These are phyloP conservation scores for Echium plantagineum DNA, from an alignment of 257 asterid species.

Conservation along the genomic window DNA sequence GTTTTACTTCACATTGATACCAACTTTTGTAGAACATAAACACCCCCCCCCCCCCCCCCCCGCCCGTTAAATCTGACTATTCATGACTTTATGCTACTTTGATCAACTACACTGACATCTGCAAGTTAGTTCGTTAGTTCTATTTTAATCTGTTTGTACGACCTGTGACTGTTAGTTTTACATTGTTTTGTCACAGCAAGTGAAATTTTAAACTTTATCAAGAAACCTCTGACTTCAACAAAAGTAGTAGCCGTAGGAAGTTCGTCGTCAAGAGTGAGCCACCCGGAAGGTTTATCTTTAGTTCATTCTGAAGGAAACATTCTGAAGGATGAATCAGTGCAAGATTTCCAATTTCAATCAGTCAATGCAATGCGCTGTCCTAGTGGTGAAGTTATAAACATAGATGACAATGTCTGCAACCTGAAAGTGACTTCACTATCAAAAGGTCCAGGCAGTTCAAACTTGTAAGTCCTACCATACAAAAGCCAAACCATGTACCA, in stretches of 20 bases:
- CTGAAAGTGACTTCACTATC: conserved; percentile 18
- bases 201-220: conserved; percentile 68
- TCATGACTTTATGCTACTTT: no score
- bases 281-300: conserved; percentile 23
- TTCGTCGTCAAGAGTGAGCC: conserved; percentile 18
- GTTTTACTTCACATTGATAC: no score
- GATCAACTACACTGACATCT: no score
- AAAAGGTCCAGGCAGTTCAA: conserved; percentile 11
- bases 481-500: no score
- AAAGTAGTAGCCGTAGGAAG: conserved; percentile 22
- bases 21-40: no score
- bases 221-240: conserved; percentile 32
- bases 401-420: conserved; percentile 3
- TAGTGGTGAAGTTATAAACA: conserved; percentile 5
- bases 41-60: no score
- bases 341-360: conserved; percentile 17
- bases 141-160: no score
- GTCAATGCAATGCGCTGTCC: conserved; percentile 12
- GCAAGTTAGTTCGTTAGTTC: no score
- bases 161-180: background rate
- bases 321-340: conserved; percentile 17
- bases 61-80: no score
- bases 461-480: conserved; percentile 6
- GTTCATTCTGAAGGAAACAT: conserved; percentile 22
- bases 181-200: conserved; percentile 36